Percentiles rank a stretch among this genome's conserved stretches.
Conservation (phyloP, 1,284 basidiomycete species). For the Ustilago tritici region DNA sequence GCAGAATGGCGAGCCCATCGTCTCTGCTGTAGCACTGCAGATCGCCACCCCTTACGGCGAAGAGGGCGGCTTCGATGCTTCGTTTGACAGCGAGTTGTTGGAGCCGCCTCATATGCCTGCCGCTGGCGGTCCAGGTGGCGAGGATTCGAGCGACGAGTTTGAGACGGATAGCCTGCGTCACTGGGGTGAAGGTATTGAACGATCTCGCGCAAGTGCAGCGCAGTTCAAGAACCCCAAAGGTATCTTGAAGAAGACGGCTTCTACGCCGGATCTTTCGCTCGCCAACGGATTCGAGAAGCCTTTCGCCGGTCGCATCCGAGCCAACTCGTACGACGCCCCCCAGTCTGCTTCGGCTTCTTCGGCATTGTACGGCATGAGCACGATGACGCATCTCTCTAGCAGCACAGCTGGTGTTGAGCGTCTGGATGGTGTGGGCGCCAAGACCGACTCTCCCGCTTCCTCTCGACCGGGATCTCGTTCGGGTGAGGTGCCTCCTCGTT, state of each 20-base stretch:
- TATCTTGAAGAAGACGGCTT: slow-evolving; percentile 78
- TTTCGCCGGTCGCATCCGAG: slow-evolving; percentile 65
- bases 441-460: slow-evolving; percentile 46
- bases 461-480: slow-evolving; percentile 45
- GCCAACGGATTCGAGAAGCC: slow-evolving; percentile 50
- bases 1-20: slow-evolving; percentile 23
- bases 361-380: slow-evolving; percentile 34
- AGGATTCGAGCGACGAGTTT: slow-evolving; percentile 73
- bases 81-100: slow-evolving; percentile 80
- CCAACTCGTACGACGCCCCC: slow-evolving; percentile 70
- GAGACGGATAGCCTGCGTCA: slow-evolving; percentile 71
- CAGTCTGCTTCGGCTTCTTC: slow-evolving; percentile 36
- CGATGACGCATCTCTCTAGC: slow-evolving; percentile 61
- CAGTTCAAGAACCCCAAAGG: slow-evolving; percentile 80
- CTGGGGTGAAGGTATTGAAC: slow-evolving; percentile 77
- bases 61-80: slow-evolving; percentile 74
- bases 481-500: slow-evolving; percentile 32
- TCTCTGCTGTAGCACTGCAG: slow-evolving; percentile 38
- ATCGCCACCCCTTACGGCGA: slow-evolving; percentile 65
- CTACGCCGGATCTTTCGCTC: slow-evolving; percentile 47
- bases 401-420: slow-evolving; percentile 58
- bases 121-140: slow-evolving; percentile 66
- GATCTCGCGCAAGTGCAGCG: slow-evolving; percentile 76
- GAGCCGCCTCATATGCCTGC: slow-evolving; percentile 76
- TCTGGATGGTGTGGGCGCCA: slow-evolving; percentile 59